A percentile compares a stretch with the other conserved stretches of the same genome.
Conservation (phyloP, 495 filamentous ascomycete species). For the Filosporella fistucella region DNA sequence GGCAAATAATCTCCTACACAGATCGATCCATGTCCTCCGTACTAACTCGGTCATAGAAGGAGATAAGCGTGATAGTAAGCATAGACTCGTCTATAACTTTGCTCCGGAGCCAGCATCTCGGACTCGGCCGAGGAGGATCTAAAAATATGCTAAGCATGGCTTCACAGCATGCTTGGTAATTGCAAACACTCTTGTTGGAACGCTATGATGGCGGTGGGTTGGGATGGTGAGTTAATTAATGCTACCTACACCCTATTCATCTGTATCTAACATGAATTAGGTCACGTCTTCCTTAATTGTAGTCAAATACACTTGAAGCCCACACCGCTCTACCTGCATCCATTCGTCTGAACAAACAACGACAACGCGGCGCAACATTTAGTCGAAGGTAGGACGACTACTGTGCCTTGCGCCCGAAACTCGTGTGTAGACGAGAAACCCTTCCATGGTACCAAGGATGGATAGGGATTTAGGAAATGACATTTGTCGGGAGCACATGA, state of each 20-base stretch:
- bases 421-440: background rate
- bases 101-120: constrained; percentile 51
- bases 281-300: constrained; percentile 15
- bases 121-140: constrained; percentile 42
- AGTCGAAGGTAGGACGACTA: background rate
- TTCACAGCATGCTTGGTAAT: background rate
- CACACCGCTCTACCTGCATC: background rate
- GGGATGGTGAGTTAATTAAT: constrained; percentile 23
- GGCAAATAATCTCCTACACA: too few relatives aligned
- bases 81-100: constrained; percentile 29
- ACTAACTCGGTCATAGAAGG: too few relatives aligned
- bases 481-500: too few relatives aligned
- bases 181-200: constrained; percentile 5
- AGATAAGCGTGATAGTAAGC: constrained; percentile 54
- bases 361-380: background rate
- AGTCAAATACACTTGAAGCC: constrained; percentile 7
- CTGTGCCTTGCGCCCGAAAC: background rate
- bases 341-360: background rate
- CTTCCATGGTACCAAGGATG: background rate
- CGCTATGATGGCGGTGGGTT: constrained; percentile 7
- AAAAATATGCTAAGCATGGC: background rate
- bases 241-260: too few relatives aligned
- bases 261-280: too few relatives aligned
- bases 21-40: too few relatives aligned
- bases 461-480: too few relatives aligned